Base-by-base conservation (phyloP, 345 rosid species). In the Salix dunnii region DNA sequence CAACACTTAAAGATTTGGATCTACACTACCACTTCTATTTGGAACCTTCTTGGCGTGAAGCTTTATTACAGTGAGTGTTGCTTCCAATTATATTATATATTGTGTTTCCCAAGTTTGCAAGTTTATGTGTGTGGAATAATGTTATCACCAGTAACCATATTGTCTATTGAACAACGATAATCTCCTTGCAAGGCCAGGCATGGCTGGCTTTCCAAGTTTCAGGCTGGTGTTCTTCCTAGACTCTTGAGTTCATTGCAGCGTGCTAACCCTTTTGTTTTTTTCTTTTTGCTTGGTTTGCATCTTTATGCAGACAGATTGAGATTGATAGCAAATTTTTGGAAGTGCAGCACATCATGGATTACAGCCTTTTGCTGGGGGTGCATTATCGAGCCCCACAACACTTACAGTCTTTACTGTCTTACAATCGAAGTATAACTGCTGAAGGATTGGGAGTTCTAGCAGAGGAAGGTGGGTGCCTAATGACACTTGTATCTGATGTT, bases 381-480 rank as follows among this genome's bases (percentile, higher is more conserved):
- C 99, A 93, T 86, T 94, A 91, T 79, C 92, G 99, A 84, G 99
- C 99, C 79, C 99, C 99, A 13, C 97, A 90, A 78, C 94, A 90
- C 84, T 82, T 96, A 73, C 87, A 81, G 46, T 72, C 97, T 69
- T 84, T 74, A 11, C 67, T 75, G 82, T 83, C 85, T 71, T 85
- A 86, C 78, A 77, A 78, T 73, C 88, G 33, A 72, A 85, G 85
- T 66, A 75, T 76, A 69, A 79, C 79, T 76, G 72, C 85, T 46
- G 96, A 96, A 79, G 94, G 91, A 11, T 85, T 96, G 79, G 97
- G 88, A 73, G 90, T 89, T 81, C 89, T 96, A 36, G 91, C 93
- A 25, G 99, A 96, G 90, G 97, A 93, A 67, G 99, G 99, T 96
- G 60, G 10, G 82, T 31, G 4, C 51, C 58, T 12, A 68, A 46